Evolutionary conservation across 306 rosid species (phyloP).

Genomic region (Malus asiatica): DNA sequence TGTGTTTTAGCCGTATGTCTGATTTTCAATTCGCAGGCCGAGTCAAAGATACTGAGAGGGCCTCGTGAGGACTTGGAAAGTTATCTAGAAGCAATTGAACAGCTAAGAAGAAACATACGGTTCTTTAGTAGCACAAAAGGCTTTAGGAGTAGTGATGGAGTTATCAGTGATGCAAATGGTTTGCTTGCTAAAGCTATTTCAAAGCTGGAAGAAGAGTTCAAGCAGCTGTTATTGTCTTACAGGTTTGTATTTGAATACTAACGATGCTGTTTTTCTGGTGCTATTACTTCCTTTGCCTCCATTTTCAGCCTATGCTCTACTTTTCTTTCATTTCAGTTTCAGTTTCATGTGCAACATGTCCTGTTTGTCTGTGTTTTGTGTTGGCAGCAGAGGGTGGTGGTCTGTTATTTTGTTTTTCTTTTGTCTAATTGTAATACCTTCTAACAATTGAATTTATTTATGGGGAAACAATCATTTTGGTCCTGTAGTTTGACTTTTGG

Average conservation of each 20-base stretch:
- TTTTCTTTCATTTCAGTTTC: neutral
- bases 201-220: conserved; percentile 85
- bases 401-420: too few species aligned
- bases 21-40: conserved; percentile 49
- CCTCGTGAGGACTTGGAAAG: conserved; percentile 90
- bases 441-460: too few species aligned
- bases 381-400: neutral
- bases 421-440: too few species aligned
- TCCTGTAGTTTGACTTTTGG: neutral
- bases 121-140: conserved; percentile 68
- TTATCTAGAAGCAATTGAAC: conserved; percentile 85
- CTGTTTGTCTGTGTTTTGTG: neutral
- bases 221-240: conserved; percentile 58
- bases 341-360: neutral
- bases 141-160: conserved; percentile 63
- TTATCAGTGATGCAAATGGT: conserved; percentile 59
- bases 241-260: conserved; percentile 47
- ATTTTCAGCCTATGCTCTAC: neutral
- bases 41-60: conserved; percentile 67
- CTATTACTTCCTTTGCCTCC: neutral
- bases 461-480: neutral
- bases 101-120: conserved; percentile 64
- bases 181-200: conserved; percentile 78
- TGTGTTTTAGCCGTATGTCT: neutral
- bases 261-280: neutral